phyloP scores from a whole-genome alignment of 2,329 filamentous ascomycete species.

The Kalaharituber pfeilii region DNA sequence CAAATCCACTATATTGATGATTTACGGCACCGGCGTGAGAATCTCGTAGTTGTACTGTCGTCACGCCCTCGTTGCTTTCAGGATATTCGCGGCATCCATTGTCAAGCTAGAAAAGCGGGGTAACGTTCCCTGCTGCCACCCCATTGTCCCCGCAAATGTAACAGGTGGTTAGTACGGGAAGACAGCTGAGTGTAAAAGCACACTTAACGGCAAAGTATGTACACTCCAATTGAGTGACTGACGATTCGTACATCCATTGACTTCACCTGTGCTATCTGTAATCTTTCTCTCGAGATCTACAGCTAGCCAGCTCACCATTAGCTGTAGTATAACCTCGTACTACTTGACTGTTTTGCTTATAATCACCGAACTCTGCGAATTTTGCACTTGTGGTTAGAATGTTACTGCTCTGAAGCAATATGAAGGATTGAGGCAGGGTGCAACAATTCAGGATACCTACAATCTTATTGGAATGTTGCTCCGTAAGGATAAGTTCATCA shows the following conservation, averaged over 20 bases:
- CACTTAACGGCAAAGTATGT: conserved; percentile 48
- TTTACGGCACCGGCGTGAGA: conserved; percentile 88
- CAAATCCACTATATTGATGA: conserved; percentile 86
- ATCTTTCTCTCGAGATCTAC: conserved; percentile 91
- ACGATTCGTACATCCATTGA: conserved; percentile 56
- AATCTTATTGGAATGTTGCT: conserved; percentile 92
- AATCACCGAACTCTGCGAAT: conserved; percentile 56
- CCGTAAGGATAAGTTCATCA: conserved; percentile 78
- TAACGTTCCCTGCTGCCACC: conserved; percentile 85
- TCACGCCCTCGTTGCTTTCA: conserved; percentile 45
- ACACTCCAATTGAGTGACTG: not conserved
- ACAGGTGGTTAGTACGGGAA: not conserved
- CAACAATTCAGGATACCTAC: conserved; percentile 86
- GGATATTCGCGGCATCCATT: conserved; percentile 91
- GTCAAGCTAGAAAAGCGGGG: conserved; percentile 93
- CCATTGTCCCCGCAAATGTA: conserved; percentile 52
- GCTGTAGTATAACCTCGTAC: too few relatives aligned
- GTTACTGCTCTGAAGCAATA: too few relatives aligned
- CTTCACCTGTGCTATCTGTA: conserved; percentile 61
- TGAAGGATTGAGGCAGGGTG: conserved; percentile 12
- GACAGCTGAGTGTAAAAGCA: conserved; percentile 9
- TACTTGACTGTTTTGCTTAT: conserved; percentile 40
- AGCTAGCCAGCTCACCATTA: conserved; percentile 34
- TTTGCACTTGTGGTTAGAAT: too few relatives aligned
- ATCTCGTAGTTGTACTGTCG: conserved; percentile 88